Evolutionary conservation across 106 monocot genomes (phyloP), one percentile per base, ranked within the genome.

Genomic region (Allium fistulosum): DNA sequence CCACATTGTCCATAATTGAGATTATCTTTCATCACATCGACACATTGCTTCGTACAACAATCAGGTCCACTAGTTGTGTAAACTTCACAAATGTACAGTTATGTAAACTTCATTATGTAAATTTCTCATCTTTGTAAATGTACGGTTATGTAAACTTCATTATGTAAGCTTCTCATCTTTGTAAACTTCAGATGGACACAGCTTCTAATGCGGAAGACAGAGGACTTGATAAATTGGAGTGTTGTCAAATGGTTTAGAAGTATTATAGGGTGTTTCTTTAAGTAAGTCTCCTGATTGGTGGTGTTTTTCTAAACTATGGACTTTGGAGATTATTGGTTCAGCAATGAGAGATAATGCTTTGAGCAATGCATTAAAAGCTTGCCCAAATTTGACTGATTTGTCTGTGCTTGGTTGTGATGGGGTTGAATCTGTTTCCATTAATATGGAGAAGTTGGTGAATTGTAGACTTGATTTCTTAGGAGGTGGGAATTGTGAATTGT

Each of bases 351-450:
- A 93, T 26, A 62, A 66, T 3, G 79, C 77, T 0, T 27, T 99
- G 71, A 64, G 60, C 22, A 82, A 74, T 37, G 72, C 83, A 0
- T 12, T 99, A n/a, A 46, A 16, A 18, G 83, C 93, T 10, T 93
- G 84, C 62, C 90, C 90, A 1, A 93, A 93, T 71, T 50, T 99
- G 48, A 81, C 72, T 7, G 79, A 90, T 27, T 74, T 99, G 79
- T 81, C 81, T 12, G 63, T 99, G 87, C 80, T 99, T 11, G 85
- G 89, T n/a, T 99, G 93, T 48, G 93, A 93, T 37, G 90, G 99
- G 12, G 75, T 76, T 11, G 69, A 73, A 4, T 60, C 77, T 0
- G 71, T 90, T 8, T 49, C 60, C 11, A 79, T 99, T 14, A 81
- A 85, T 2, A 59, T 93, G 61, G 69, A 73, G 50, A 58, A 28